A percentile compares a stretch with the other conserved stretches of the same genome.
These are phyloP conservation scores for Boletus pseudopeckii DNA, from an alignment of 768 basidiomycete genomes.

Conservation along the genomic window DNA sequence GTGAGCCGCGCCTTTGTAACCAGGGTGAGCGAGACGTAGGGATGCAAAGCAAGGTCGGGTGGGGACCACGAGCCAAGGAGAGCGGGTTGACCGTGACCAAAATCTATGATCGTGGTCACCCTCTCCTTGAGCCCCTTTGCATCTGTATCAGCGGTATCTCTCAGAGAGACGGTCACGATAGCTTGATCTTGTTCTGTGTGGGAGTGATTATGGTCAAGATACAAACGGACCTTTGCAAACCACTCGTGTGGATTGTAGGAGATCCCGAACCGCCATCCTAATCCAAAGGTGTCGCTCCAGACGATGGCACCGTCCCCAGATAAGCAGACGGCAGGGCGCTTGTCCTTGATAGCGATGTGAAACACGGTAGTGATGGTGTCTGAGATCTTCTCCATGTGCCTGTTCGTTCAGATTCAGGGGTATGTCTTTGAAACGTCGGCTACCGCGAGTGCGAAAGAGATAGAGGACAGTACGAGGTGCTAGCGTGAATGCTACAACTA, in stretches of 20 bases:
- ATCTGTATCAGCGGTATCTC: neutral
- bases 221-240: constrained; percentile 23
- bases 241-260: constrained; percentile 17
- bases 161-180: constrained; percentile 10
- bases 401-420: neutral
- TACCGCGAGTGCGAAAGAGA: neutral
- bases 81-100: constrained; percentile 25
- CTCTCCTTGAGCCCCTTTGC: constrained; percentile 9
- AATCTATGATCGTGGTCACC: constrained; percentile 18
- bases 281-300: constrained; percentile 28
- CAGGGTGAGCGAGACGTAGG: constrained; percentile 23
- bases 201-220: constrained; percentile 28
- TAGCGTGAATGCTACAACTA: neutral
- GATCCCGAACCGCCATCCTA: constrained; percentile 29
- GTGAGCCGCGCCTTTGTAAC: constrained; percentile 16
- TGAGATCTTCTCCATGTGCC: constrained; percentile 24
- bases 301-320: constrained; percentile 1
- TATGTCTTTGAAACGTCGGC: neutral
- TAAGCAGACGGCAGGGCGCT: constrained; percentile 15
- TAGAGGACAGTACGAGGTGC: neutral
- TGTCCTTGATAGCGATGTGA: constrained; percentile 23
- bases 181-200: constrained; percentile 22
- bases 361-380: constrained; percentile 25
- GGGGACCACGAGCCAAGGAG: constrained; percentile 25
- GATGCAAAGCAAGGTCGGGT: constrained; percentile 7